Base-by-base conservation (phyloP, 495 filamentous ascomycete genomes). In the Bombardia bombarda region DNA sequence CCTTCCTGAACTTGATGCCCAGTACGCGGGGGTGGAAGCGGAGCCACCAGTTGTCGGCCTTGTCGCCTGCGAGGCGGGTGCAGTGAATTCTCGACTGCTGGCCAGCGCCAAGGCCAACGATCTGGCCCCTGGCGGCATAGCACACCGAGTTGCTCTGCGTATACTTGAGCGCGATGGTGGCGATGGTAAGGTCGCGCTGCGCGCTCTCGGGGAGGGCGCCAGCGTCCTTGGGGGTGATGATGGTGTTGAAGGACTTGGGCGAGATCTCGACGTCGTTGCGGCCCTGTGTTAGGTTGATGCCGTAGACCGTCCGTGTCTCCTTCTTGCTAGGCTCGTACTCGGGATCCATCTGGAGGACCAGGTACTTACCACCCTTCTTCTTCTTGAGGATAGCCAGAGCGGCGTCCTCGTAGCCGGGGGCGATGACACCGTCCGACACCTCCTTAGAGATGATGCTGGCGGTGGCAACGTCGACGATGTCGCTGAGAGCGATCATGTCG, bases 1-100 rank as follows among this genome's bases (percentile, higher is more conserved):
- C 90, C 65, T 90, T 87, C 78, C 94, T 96, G 84, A 86, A 98
- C 70, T 90, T 87, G 63, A 97, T 79, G 57, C 74, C 73, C 24
- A 95, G 72, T 6, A 89, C 80, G 26, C 86, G 84, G 39, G 87
- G 82, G 70, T 95, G 84, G 77, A 95, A 96, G 53, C 92, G 83
- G 69, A 97, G 82, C 92, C 92, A 98, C 92, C 92, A 98, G 73
- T 90, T 94, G 66, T 98, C 92, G 37, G 89, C 87, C 73, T 98
- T 98, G 70, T 95, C 92, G 49, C 93, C 92, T n/a, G 92, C 92
- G 32, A 98, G 77, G 48, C 92, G 83, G 20, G 92, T 98, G 75
- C 93, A 97, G 75, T 97, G 93, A 53, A 98, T 98, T 51, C 92
- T 82, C 47, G 85, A 90, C 69, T 98, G 92, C 66, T 98, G 92